Evolutionary conservation across 1,284 basidiomycete genomes (phyloP), one percentile per base, ranked within the genome.

Genomic region (Neotropicomus parvogracilis): DNA sequence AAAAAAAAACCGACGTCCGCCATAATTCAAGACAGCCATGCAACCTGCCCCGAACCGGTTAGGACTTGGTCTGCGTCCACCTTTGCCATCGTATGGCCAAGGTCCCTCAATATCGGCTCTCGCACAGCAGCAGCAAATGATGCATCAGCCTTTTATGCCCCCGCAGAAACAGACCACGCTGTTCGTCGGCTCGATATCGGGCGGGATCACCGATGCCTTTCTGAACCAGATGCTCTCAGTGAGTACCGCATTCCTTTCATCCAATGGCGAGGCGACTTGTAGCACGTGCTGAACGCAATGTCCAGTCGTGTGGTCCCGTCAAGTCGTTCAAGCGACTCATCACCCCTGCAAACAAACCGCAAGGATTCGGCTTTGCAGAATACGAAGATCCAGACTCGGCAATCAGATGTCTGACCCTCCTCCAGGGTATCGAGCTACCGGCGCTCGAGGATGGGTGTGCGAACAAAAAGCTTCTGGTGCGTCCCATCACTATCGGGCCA

Each of bases 121-220:
- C 65, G 85, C 88, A 75, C 82, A 85, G 74, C 85, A 88, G 75
- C 83, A 85, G 57, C 85, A 88, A 70, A 71, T 74, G 68, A 65
- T 68, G 46, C 68, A 75, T n/a, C 80, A 79, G 64, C 76, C 79
- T 24, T 85, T 80, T 19, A 64, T 61, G 54, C 78, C 79, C 4
- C 80, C 80, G 8, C 79, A 78, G 55, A 83, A 80, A 55, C 70
- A 75, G 45, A 77, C 79, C 2, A 86, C 83, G 0, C 75, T 95
- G 12, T 98, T 97, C 60, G 85, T 97, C 17, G 94, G 94, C n/a
- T 90, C 90, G 54, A 98, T 97, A 66, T 91, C 93, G 1, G 88
- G 91, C 20, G 95, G 94, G 4, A 91, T 97, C 53, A 85, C 83
- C 0, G 92, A 97, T 64, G 57, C 65, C 0, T 90, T 88, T 50